Evolutionary conservation across 768 basidiomycete species (phyloP).

Genomic region (Suillus placidus): DNA sequence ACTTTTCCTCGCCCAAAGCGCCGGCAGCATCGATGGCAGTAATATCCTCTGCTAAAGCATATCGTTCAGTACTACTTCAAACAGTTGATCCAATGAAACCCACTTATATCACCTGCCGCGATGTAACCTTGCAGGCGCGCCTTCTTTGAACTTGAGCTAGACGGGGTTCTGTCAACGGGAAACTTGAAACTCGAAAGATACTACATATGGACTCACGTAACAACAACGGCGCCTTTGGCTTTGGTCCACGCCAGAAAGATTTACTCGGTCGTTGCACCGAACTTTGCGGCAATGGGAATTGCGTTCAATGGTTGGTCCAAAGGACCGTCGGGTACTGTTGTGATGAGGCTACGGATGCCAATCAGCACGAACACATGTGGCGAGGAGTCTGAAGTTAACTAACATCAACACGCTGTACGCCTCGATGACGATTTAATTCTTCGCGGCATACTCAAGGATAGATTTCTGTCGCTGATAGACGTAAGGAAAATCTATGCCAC

Average conservation of each 20-base stretch:
- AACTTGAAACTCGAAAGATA: too few species aligned
- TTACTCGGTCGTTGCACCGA: not conserved
- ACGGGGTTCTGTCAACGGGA: not conserved
- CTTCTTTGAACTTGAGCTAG: too few species aligned
- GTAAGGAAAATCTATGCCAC: conserved; percentile 58
- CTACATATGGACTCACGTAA: conserved; percentile 48
- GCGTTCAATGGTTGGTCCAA: conserved; percentile 59
- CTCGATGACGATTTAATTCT: conserved; percentile 67
- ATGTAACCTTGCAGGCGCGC: too few species aligned
- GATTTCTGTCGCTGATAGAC: conserved; percentile 55
- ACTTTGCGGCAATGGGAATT: conserved; percentile 46
- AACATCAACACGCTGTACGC: conserved; percentile 55
- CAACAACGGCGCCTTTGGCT: conserved; percentile 64
- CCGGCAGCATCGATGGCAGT: conserved; percentile 44
- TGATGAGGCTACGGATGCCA: conserved; percentile 42
- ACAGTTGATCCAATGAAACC: too few species aligned
- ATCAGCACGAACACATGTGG: conserved; percentile 24
- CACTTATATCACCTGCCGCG: too few species aligned
- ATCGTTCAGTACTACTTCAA: too few species aligned
- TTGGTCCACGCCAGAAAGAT: conserved; percentile 32
- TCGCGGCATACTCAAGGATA: conserved; percentile 57
- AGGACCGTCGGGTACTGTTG: conserved; percentile 59
- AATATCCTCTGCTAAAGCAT: conserved; percentile 25
- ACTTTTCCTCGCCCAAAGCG: not conserved
- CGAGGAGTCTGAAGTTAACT: conserved; percentile 40